Percentiles rank a stretch among this genome's conserved stretches.
Conservation (phyloP, 176 grass and related monocot genomes). For the Oryza australiensis region DNA sequence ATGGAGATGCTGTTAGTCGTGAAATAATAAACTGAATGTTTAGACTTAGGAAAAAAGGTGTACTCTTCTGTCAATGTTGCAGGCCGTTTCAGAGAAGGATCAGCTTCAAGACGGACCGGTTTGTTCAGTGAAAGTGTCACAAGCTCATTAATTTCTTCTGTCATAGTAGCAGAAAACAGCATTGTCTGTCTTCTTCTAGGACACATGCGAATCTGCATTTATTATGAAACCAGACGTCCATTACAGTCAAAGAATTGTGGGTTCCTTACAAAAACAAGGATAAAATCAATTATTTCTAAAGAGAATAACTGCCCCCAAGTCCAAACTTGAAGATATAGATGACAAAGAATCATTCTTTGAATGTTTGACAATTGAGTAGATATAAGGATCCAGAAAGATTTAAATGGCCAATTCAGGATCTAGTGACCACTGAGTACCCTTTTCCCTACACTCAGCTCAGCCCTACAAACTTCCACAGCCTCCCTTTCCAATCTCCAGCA, state of each 20-base stretch:
- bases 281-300: background rate
- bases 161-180: constrained; percentile 99
- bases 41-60: background rate
- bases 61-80: constrained; percentile 92
- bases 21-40: background rate
- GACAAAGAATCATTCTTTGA: background rate
- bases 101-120: constrained; percentile 86
- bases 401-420: background rate
- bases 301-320: background rate
- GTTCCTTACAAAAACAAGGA: background rate
- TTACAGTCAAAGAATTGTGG: background rate
- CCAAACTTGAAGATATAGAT: background rate
- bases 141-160: constrained; percentile 78
- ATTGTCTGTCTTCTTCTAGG: constrained; percentile 91
- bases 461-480: background rate
- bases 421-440: background rate
- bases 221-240: constrained; percentile 15
- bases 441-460: background rate
- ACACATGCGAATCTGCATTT: constrained; percentile 76
- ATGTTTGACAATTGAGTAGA: background rate
- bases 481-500: background rate
- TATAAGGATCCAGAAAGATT: background rate
- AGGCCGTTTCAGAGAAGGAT: constrained; percentile 80
- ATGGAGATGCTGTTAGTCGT: background rate
- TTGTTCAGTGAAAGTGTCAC: constrained; percentile 92